Evolutionary conservation across 768 basidiomycete species (phyloP), one percentile per base, ranked within the genome.

Genomic region (Serpula lacrymans): DNA sequence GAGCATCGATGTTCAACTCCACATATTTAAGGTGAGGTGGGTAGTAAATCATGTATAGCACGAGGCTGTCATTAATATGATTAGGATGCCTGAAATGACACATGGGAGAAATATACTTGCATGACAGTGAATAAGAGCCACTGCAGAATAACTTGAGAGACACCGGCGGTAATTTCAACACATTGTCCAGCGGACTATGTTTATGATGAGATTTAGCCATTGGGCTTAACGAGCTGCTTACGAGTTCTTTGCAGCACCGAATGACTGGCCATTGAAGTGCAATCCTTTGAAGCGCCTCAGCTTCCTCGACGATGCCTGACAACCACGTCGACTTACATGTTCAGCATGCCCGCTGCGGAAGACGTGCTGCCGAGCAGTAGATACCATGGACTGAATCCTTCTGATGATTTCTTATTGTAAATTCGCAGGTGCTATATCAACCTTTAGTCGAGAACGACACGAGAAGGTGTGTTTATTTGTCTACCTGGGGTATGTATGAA

Each of bases 371-470:
- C 96, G 0, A 98, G 77, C 5, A 97, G 69, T 24, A 98, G 67
- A 55, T 88, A 98, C 77, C 87, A 84, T 13, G 94, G 91, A 46
- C 88, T 93, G 48, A 98, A 81, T 0, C 96, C 96, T 50, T 94
- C 83, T 0, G 87, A 91, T 0, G 91, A 84, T 27, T 78, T 74
- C 17, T 80, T 72, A 36, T 69, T 58, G 52, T 96, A 85, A 50
- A 96, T 96, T 6, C 91, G 76, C 39, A 80, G 64, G 52, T 90
- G 89, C 84, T 91, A 36, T 22, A 30, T 27, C 21, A 33, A 18
- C 39, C 9, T 21, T 12, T 20, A 25, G 28, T 17, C 14, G 10
- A 37, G 36, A 28, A 21, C 21, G 11, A 34, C 13, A 30, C 9
- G 16, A 23, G 5, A 42, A 24, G 22, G 26, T 25, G n/a, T 33